Base-by-base conservation (phyloP, 768 basidiomycete species). In the Sarcodon aspratus region DNA sequence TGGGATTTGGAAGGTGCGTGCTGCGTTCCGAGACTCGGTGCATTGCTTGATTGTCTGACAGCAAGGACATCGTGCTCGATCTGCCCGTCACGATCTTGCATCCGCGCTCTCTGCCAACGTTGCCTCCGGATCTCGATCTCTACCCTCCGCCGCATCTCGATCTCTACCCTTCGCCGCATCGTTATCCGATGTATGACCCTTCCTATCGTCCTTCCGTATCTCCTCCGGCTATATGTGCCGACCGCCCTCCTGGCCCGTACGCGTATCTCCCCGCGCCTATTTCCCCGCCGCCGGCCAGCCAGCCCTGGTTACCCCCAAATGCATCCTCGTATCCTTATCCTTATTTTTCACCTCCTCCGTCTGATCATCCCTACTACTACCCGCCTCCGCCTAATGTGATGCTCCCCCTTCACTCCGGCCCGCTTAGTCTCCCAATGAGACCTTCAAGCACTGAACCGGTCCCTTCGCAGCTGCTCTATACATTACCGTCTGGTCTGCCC, bases 1-100 rank as follows among this genome's bases (percentile, higher is more conserved):
- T 86, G 79, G 81, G 80, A n/a, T 64, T 82, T 37, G 83, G 79
- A 59, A 82, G 75, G 86, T 87, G 54, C 45, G 72, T 63, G 8
- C 3, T 35, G 44, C 9, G 13, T 49, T 15, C 36, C 47, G n/a
- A 18, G 15, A 48, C 5, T n/a, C 33, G 34, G 7, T 31, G 2
- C 7, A 10, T 37, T 3, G 15, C 45, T 2, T 0, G 36, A 36
- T 47, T 53, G 52, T 49, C 45, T 36, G 13, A 8, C 55, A 91
- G 88, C 56, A 87, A 85, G 62, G 85, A 89, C 59, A 73, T 86
- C 21, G 55, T 73, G 31, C 61, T 89, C 0, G 71, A 76, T 44
- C 65, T 91, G 9, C 84, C 84, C 9, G 71, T 87, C 0, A 69
- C 69, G 18, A 70, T 87, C 17, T 68, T 79, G 18, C 83, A 88